A percentile compares a stretch with the other conserved stretches of the same genome.
Evolutionary conservation across 2,329 filamentous ascomycete genomes (phyloP).

Genomic region (Chalara sp.): DNA sequence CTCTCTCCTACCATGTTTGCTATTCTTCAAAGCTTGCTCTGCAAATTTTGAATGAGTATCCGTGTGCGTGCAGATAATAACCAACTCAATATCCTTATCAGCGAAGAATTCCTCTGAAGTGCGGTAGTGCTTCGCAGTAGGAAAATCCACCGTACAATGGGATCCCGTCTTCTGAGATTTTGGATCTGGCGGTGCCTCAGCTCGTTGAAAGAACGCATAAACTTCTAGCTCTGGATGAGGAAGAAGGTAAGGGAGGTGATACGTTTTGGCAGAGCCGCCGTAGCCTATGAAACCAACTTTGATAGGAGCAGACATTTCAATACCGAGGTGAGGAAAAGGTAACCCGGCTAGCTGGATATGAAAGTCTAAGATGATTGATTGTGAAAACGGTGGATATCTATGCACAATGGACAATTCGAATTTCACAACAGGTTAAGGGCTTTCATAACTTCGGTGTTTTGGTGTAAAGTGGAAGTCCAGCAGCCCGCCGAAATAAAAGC

Average conservation of each 20-base stretch:
- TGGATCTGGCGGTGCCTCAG: constrained; percentile 28
- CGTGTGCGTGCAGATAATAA: constrained; percentile 29
- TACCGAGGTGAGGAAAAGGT: too few species aligned
- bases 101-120: constrained; percentile 29
- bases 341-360: too few species aligned
- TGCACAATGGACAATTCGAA: too few species aligned
- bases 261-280: constrained; percentile 39
- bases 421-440: too few species aligned
- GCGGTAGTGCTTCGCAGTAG: constrained; percentile 30
- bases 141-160: constrained; percentile 43
- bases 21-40: constrained; percentile 26
- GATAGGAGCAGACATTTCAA: constrained; percentile 21
- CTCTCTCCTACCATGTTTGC: constrained; percentile 30
- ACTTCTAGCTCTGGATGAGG: constrained; percentile 39
- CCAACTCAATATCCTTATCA: constrained; percentile 27
- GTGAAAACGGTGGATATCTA: too few species aligned
- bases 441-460: too few species aligned
- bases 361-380: too few species aligned
- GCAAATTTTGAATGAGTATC: constrained; percentile 27
- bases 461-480: too few species aligned
- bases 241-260: constrained; percentile 44
- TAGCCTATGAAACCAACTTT: constrained; percentile 45
- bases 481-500: too few species aligned
- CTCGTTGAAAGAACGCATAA: constrained; percentile 41
- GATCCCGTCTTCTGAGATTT: constrained; percentile 26